A percentile compares a stretch with the other conserved stretches of the same genome.
phyloP scores from a whole-genome alignment of 345 rosid genomes.

The Noccaea caerulescens region DNA sequence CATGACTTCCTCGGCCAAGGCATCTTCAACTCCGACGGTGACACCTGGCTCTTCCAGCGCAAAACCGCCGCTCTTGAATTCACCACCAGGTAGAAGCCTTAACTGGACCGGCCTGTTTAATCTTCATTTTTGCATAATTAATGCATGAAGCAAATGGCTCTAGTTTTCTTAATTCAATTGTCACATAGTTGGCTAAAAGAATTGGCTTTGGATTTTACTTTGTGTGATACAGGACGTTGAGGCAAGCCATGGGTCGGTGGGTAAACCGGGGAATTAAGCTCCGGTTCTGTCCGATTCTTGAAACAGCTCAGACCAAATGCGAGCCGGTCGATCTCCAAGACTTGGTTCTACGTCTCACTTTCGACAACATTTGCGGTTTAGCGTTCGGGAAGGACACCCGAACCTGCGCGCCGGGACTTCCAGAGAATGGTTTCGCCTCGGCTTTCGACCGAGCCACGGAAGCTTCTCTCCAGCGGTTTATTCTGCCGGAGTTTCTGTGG shows the following conservation, averaged over 20 bases:
- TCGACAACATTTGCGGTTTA: constrained; percentile 94
- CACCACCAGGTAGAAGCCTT: constrained; percentile 66
- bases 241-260: constrained; percentile 99
- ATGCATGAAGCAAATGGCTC: constrained; percentile 8
- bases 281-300: constrained; percentile 75
- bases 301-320: constrained; percentile 57
- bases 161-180: background rate
- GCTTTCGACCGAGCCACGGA: constrained; percentile 95
- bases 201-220: constrained; percentile 39
- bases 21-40: constrained; percentile 89
- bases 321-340: constrained; percentile 88
- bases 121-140: constrained; percentile 2
- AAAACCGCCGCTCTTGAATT: constrained; percentile 97
- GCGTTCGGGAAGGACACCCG: constrained; percentile 92
- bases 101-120: constrained; percentile 2
- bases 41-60: constrained; percentile 91
- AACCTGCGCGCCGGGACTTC: constrained; percentile 74
- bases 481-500: constrained; percentile 83
- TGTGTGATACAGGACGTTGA: constrained; percentile 60
- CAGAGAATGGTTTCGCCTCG: constrained; percentile 73
- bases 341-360: constrained; percentile 82
- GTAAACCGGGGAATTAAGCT: constrained; percentile 74
- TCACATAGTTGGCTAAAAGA: constrained; percentile 6
- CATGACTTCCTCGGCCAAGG: constrained; percentile 94
- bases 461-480: constrained; percentile 88